Percentiles rank a stretch among this genome's conserved stretches.
Conservation (phyloP, 164 flowering plant genomes). For the Cinnamomum micranthum region DNA sequence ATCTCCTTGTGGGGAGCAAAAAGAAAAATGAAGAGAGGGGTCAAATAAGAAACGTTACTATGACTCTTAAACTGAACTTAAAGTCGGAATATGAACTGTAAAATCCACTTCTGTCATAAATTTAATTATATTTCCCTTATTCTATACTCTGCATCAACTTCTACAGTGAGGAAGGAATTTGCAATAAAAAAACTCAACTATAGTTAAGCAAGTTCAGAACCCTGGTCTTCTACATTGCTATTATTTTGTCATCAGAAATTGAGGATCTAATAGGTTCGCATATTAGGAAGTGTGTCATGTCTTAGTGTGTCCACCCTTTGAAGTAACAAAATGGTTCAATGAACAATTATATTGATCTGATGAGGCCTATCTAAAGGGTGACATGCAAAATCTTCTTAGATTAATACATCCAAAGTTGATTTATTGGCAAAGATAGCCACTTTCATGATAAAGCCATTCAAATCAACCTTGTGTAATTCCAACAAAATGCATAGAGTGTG, state of each 20-base stretch:
- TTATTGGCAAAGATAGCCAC: not conserved
- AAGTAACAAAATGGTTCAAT: not conserved
- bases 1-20: not conserved
- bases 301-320: not conserved
- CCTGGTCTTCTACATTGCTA: not conserved
- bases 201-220: not conserved
- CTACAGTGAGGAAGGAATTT: not conserved
- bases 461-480: too few species aligned
- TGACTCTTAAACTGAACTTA: not conserved
- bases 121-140: too few species aligned
- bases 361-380: not conserved
- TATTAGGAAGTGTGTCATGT: not conserved
- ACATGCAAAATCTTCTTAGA: not conserved
- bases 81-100: not conserved
- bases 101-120: not conserved
- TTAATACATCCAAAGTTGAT: too few species aligned
- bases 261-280: not conserved
- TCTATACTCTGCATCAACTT: too few species aligned
- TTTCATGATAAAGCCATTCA: too few species aligned
- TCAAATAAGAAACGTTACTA: slow-evolving; percentile 4
- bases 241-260: not conserved
- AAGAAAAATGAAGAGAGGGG: too few species aligned
- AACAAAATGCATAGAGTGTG: too few species aligned
- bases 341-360: not conserved
- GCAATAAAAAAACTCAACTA: not conserved